Conservation (phyloP, 345 rosid species). For the Populus euphratica region DNA sequence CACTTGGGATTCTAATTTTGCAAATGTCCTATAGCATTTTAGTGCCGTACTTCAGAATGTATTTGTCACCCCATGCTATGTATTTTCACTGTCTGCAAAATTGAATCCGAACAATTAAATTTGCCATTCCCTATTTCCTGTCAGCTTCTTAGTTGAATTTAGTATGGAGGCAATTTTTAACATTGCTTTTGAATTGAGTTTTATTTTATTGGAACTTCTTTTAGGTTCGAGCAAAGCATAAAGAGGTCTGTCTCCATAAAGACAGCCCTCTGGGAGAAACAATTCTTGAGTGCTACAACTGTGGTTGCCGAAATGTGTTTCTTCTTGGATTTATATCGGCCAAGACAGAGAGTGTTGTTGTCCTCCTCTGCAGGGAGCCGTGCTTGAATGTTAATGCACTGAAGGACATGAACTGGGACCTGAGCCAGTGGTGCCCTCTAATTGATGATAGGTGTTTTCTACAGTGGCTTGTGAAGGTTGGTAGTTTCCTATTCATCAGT, state of each 20-base stretch:
- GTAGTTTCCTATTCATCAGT: slow-evolving; percentile 6
- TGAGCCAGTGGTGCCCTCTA: slow-evolving; percentile 99
- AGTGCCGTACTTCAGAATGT: not conserved
- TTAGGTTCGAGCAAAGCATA: slow-evolving; percentile 97
- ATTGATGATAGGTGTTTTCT: slow-evolving; percentile 98
- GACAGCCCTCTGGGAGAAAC: slow-evolving; percentile 99
- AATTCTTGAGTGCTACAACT: slow-evolving; percentile 96
- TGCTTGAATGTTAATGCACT: slow-evolving; percentile 96
- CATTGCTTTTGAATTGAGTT: not conserved
- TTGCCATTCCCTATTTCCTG: not conserved
- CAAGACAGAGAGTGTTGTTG: slow-evolving; percentile 98
- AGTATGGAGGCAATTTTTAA: not conserved
- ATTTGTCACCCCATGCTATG: not conserved
- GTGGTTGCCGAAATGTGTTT: slow-evolving; percentile 97
- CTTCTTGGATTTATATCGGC: slow-evolving; percentile 99
- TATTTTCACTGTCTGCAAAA: not conserved
- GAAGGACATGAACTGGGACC: slow-evolving; percentile 99
- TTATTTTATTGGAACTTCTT: slow-evolving; percentile 15
- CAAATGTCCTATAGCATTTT: not conserved
- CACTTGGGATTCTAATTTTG: not conserved
- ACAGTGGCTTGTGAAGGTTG: slow-evolving; percentile 98
- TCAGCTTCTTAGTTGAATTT: not conserved
- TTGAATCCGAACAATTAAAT: not conserved
- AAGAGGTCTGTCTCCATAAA: slow-evolving; percentile 99
- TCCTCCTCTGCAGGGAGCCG: slow-evolving; percentile 97